phyloP scores from a whole-genome alignment of 139 green algal species.

The Raphidocelis subcapitata region DNA sequence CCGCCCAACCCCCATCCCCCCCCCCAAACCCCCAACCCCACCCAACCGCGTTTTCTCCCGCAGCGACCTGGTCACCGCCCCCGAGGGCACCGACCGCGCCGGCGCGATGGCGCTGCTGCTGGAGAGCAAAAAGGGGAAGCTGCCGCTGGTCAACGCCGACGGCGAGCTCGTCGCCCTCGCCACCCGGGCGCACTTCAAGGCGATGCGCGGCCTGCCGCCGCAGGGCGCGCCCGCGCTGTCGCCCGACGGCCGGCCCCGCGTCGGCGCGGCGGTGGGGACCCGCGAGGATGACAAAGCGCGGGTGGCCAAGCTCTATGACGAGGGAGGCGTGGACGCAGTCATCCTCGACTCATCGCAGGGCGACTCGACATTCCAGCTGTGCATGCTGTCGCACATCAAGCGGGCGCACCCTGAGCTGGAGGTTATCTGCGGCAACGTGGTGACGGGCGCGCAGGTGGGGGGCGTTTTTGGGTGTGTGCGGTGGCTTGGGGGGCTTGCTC shows the following conservation, averaged over 20 bases:
- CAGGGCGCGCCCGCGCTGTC: constrained; percentile 66
- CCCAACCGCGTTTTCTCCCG: too few relatives aligned
- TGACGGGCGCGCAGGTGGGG: constrained; percentile 77
- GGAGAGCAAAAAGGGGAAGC: constrained; percentile 52
- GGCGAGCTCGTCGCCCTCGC: constrained; percentile 72
- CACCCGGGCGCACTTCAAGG: constrained; percentile 61
- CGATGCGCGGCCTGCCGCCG: constrained; percentile 38
- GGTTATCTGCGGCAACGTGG: constrained; percentile 96
- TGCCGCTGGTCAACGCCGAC: constrained; percentile 71
- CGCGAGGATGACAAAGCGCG: constrained; percentile 77
- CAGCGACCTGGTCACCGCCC: constrained; percentile 62
- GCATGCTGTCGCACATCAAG: constrained; percentile 95
- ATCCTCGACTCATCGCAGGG: constrained; percentile 91
- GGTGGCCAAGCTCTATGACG: constrained; percentile 52
- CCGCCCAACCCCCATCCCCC: too few relatives aligned
- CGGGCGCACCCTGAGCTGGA: constrained; percentile 80
- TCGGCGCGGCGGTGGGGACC: constrained; percentile 91
- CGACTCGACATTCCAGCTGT: constrained; percentile 84
- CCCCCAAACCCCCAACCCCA: too few relatives aligned
- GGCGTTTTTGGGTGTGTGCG: too few relatives aligned
- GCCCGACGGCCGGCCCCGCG: constrained; percentile 65
- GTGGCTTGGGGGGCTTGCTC: too few relatives aligned
- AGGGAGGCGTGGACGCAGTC: constrained; percentile 73
- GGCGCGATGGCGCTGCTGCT: constrained; percentile 58
- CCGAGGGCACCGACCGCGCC: constrained; percentile 38